phyloP scores from a whole-genome alignment of 306 rosid genomes.

The Delonix regia region DNA sequence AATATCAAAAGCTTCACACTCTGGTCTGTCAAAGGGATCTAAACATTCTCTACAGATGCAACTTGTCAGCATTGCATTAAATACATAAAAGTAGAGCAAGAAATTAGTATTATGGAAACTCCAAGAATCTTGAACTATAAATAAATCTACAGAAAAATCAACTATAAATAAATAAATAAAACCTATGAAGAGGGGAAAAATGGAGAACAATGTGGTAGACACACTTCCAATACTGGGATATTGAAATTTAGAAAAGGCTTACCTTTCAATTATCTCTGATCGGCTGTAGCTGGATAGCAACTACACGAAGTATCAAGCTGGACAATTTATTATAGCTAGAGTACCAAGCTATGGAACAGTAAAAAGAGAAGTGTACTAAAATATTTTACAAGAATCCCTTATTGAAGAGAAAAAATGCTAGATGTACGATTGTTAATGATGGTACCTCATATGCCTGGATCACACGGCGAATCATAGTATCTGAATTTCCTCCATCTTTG shows the following conservation, averaged over 20 bases:
- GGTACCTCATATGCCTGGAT: slow-evolving; percentile 82
- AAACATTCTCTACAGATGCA: slow-evolving; percentile 71
- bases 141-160: neutral
- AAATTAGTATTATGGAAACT: neutral
- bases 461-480: slow-evolving; percentile 79
- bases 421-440: neutral
- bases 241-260: slow-evolving; percentile 7
- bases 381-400: neutral
- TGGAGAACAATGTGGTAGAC: neutral
- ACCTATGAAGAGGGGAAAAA: neutral
- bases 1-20: slow-evolving; percentile 88
- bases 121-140: neutral
- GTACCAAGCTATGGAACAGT: neutral
- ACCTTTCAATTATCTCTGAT: slow-evolving; percentile 75
- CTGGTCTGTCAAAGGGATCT: slow-evolving; percentile 90
- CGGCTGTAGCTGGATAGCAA: slow-evolving; percentile 71
- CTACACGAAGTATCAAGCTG: slow-evolving; percentile 46
- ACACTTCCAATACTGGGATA: slow-evolving; percentile 8
- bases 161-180: neutral
- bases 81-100: neutral
- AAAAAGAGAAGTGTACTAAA: neutral
- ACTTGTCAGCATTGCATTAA: slow-evolving; percentile 29
- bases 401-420: neutral
- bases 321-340: neutral
- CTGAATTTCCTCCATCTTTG: slow-evolving; percentile 54